These are phyloP conservation scores for Aechmea fasciata DNA, from an alignment of 176 grass and related monocot genomes.

Conservation along the genomic window DNA sequence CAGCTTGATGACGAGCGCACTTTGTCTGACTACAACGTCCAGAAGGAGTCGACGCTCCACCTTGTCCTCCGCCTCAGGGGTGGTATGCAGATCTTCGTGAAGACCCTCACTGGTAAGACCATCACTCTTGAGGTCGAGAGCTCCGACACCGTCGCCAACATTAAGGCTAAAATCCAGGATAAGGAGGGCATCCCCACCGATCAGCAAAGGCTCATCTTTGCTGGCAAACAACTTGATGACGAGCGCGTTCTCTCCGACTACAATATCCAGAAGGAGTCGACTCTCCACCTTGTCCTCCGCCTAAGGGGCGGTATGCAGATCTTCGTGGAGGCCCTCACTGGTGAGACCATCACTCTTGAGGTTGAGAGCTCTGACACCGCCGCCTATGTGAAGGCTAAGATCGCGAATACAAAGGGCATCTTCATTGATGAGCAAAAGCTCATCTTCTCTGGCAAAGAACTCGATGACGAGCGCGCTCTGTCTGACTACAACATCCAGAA, in stretches of 20 bases:
- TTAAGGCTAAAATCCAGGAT: slow-evolving; percentile 11
- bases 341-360: slow-evolving; percentile 21
- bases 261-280: neutral
- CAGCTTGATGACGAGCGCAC: no score
- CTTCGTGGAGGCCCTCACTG: slow-evolving; percentile 3
- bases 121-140: slow-evolving; percentile 19
- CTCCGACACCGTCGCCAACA: slow-evolving; percentile 11
- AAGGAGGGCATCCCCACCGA: no score
- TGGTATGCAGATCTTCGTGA: neutral
- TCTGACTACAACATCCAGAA: slow-evolving; percentile 20
- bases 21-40: no score
- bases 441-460: slow-evolving; percentile 17
- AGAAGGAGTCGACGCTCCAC: slow-evolving; percentile 13
- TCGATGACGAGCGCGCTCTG: slow-evolving; percentile 16
- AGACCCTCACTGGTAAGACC: slow-evolving; percentile 18
- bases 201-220: no score
- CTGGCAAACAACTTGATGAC: no score
- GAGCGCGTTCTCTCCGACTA: no score
- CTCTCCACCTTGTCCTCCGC: neutral
- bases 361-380: slow-evolving; percentile 14
- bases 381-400: slow-evolving; percentile 14
- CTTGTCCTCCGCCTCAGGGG: neutral
- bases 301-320: slow-evolving; percentile 1
- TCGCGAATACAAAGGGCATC: slow-evolving; percentile 16
- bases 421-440: slow-evolving; percentile 6